Evolutionary conservation across 2,329 filamentous ascomycete genomes (phyloP), one percentile per base, ranked within the genome.

Genomic region (Ophiostoma sp.): DNA sequence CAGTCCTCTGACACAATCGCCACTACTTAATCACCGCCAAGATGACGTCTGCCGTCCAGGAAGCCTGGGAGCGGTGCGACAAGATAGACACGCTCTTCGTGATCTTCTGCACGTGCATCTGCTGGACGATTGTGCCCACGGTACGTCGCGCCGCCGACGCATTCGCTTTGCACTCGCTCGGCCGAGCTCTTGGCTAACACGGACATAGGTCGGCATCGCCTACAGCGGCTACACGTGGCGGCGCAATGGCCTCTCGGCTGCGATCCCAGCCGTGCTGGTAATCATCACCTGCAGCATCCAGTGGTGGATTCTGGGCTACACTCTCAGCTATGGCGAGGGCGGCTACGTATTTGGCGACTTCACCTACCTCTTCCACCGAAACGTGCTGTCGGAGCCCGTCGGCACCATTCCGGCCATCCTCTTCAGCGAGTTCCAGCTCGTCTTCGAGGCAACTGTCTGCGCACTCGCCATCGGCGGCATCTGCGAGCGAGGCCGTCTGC

Each of bases 261-360:
- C 63, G 11, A 75, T 83, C 68, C 81, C 81, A 7, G 78, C 81
- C 80, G 94, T 98, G 90, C 93, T 90, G 77, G 94, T 93, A 64
- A 90, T 90, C 76, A 93, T 91, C 63, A 88, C 98, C 77, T 85
- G 97, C 77, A 90, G 90, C 68, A 97, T 98, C 82, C 95, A 98
- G 81, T 98, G 95, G 94, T 98, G 97, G 77, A 97, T 98, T 79
- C 97, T 94, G 93, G 95, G 94, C 49, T 98, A 97, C 79, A 96
- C 94, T 9, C 83, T 98, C 72, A 93, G 94, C 66, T 97, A 90
- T 88, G 6, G 92, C 85, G 73, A 97, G 90, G 81, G 79, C 80
- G 89, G 91, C 66, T 97, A 90, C 80, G 97, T 98, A 75, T 79
- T 83, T 71, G 94, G 94, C 66, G 87, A 97, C 77, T 81, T 98